Evolutionary conservation across 2,329 filamentous ascomycete species (phyloP), one percentile per base, ranked within the genome.

Genomic region (Fusarium algeriense): DNA sequence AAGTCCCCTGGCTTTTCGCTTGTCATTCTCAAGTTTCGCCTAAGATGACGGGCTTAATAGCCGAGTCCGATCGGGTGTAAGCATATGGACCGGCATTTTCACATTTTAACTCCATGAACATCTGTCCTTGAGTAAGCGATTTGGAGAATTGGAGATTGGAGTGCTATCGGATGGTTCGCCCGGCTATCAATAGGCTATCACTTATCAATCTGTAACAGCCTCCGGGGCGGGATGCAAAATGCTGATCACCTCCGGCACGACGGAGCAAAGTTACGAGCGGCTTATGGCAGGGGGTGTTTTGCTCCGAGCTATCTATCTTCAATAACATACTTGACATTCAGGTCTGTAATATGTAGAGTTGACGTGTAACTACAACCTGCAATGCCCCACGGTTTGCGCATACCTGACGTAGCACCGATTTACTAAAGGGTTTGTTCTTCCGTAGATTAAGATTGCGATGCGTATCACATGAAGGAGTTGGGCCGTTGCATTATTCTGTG

Each of bases 11-110:
- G 54, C 65, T 67, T 50, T 68, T 48, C 60, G 63, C 62, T 71
- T 53, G 52, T 63, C 53, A 41, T 54, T 53, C 41, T 38, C 20
- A 38, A 17, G 48, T 49, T 58, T 40, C 55, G 41, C 41, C 54
- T 61, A 63, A 53, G 49, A 38, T 56, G 50, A 28, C 48, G 20
- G 48, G 34, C 30, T 38, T 26, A 52, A 62, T 70, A 61, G 67
- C 74, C 75, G 75, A 77, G 62, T 32, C 71, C 56, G 74, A 70
- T 63, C 75, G 75, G 75, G 50, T 64, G 64, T 69, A 67, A 53
- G 57, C 52, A 45, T 53, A 60, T 57, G 46, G 48, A 34, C 71
- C 75, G 75, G 70, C 64, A 54, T 76, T 74, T 69, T 69, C 44
- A 43, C 54, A 68, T 64, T 58, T 57, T 61, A 65, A 61, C 53